A percentile compares a stretch with the other conserved stretches of the same genome.
phyloP scores from a whole-genome alignment of 148 eudicot species.

The Amaranthus palmeri region DNA sequence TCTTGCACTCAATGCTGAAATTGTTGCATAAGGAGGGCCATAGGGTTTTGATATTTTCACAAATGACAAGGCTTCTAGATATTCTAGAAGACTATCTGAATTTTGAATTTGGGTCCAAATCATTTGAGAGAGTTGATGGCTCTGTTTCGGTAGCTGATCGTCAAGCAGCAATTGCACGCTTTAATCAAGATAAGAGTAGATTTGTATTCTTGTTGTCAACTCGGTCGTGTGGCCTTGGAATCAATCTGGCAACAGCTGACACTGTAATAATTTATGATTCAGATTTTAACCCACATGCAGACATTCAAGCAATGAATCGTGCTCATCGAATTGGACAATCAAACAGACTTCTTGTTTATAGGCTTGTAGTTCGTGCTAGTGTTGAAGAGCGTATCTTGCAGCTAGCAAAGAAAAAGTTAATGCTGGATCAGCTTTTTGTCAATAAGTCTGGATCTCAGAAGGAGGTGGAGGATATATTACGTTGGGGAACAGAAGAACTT shows the following conservation, averaged over 20 bases:
- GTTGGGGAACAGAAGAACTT: constrained; percentile 98
- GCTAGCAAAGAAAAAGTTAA: constrained; percentile 92
- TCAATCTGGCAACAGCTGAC: constrained; percentile 97
- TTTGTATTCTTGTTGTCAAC: constrained; percentile 92
- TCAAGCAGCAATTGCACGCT: constrained; percentile 90
- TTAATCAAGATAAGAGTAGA: constrained; percentile 90
- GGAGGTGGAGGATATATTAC: constrained; percentile 92
- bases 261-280: constrained; percentile 97
- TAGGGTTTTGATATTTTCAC: constrained; percentile 92
- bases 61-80: constrained; percentile 97
- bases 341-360: constrained; percentile 81
- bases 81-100: constrained; percentile 90
- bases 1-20: constrained; percentile 96
- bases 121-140: constrained; percentile 97
- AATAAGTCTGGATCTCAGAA: constrained; percentile 95
- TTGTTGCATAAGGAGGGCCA: constrained; percentile 75
- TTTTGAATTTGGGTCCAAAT: constrained; percentile 85
- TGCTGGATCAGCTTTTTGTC: constrained; percentile 97
- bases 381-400: constrained; percentile 98
- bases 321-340: constrained; percentile 99
- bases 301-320: constrained; percentile 99
- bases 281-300: constrained; percentile 98
- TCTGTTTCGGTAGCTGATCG: constrained; percentile 93
- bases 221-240: constrained; percentile 96
- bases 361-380: constrained; percentile 99